Base-by-base conservation (phyloP, 495 filamentous ascomycete genomes). In the Chaetomium tenue region DNA sequence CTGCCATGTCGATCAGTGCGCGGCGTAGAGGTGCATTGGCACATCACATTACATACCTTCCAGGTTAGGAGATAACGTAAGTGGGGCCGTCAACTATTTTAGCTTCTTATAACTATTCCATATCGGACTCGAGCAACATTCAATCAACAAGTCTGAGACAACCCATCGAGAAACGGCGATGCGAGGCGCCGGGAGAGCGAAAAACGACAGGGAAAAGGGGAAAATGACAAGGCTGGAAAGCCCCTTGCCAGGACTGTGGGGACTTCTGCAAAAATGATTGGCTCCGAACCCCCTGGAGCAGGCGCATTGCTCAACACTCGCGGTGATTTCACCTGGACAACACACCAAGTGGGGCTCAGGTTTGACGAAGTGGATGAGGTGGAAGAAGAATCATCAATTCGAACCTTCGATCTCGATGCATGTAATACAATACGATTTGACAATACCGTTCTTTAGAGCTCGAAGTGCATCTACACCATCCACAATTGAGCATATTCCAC, bases 341-440 rank as follows among this genome's bases (percentile, higher is more conserved):
- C 51, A 48, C 51, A 63, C 15, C 23, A 63, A 56, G 60, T 63
- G 60, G 60, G 60, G 60, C 60, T 7, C 47, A 50, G 46, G n/a
- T 22, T 50, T 22, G n/a, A 42, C 30, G 44, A 33, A 51, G 26
- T 48, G 25, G 33, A 44, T 61, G 39, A 63, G 37, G 13, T 15
- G 44, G 46, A 25, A n/a, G 16, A 39, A 60, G 40, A 46, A 50
- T 60, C 42, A 9, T 42, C 20, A 3, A 3, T 40, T 11, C 33
- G 16, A 28, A 12, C 23, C 23, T 22, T 47, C 40, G 3, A 20
- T 46, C 12, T 9, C 39, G 39, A 58, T 46, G 40, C 40, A 46
- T 26, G 33, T 57, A 39, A 23, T 57, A 9, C 54, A 39, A 23
- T 57, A 20, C 54, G 11, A 9, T 42, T 25, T 40, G n/a, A 23